Evolutionary conservation across 768 basidiomycete species (phyloP).

Genomic region (Boletales sp.): DNA sequence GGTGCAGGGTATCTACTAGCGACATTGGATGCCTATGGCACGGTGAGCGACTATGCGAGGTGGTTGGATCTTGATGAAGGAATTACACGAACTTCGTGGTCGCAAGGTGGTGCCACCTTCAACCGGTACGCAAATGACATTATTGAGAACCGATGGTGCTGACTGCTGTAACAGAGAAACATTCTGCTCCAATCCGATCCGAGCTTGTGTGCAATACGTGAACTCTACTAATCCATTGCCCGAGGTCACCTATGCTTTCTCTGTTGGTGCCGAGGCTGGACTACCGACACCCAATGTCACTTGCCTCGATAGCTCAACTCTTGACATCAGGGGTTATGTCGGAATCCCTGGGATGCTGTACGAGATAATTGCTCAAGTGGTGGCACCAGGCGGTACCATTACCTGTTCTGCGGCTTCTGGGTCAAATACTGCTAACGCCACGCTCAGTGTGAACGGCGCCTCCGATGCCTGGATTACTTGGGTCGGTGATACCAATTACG

Average conservation of each 20-base stretch:
- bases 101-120: constrained; percentile 44
- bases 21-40: constrained; percentile 39
- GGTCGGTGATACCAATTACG: constrained; percentile 73
- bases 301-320: constrained; percentile 53
- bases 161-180: constrained; percentile 36
- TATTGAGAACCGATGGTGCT: not conserved
- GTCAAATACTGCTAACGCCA: constrained; percentile 39
- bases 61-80: constrained; percentile 71
- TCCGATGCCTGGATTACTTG: constrained; percentile 64
- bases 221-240: constrained; percentile 36
- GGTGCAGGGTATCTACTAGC: constrained; percentile 61
- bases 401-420: constrained; percentile 31
- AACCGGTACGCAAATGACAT: constrained; percentile 38
- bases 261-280: constrained; percentile 41
- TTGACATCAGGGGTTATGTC: constrained; percentile 51
- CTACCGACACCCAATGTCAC: constrained; percentile 58
- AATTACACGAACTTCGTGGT: constrained; percentile 57
- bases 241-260: constrained; percentile 44
- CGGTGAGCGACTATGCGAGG: constrained; percentile 45
- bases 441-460: constrained; percentile 43
- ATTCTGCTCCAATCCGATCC: constrained; percentile 65
- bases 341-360: constrained; percentile 62
- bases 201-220: constrained; percentile 60
- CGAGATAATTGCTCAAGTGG: constrained; percentile 56
- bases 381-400: constrained; percentile 29